phyloP scores from a whole-genome alignment of 2,329 filamentous ascomycete species.

The Phaeoacremonium minimum region DNA sequence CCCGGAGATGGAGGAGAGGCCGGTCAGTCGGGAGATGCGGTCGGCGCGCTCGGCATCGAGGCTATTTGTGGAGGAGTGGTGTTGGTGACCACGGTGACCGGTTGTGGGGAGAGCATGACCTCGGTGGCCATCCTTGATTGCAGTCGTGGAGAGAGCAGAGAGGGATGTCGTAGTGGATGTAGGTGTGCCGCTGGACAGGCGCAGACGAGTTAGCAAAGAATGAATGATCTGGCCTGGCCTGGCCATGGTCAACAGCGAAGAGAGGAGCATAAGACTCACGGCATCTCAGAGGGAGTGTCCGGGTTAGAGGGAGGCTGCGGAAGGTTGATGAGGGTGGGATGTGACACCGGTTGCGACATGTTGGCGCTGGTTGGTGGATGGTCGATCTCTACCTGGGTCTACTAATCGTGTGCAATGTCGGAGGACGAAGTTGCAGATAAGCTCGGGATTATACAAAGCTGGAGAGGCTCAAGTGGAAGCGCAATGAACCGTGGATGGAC shows the following conservation, averaged over 20 bases:
- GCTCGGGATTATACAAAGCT: no score
- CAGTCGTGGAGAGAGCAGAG: constrained; percentile 85
- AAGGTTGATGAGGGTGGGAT: constrained; percentile 75
- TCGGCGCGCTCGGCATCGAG: constrained; percentile 90
- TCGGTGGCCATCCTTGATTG: constrained; percentile 93
- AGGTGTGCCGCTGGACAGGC: constrained; percentile 68
- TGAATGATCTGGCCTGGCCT: constrained; percentile 10
- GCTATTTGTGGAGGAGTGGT: constrained; percentile 62
- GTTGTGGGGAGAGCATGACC: constrained; percentile 66
- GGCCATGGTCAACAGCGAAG: constrained; percentile 3
- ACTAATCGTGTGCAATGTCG: no score
- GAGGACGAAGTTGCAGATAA: no score
- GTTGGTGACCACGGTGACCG: constrained; percentile 49
- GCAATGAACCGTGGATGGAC: no score
- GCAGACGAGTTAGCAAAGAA: constrained; percentile 9
- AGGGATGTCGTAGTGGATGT: constrained; percentile 91
- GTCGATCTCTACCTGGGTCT: no score
- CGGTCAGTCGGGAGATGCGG: constrained; percentile 89
- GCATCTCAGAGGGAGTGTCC: constrained; percentile 83
- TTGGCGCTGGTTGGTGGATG: no score
- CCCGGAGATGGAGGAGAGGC: constrained; percentile 84
- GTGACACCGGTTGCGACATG: constrained; percentile 21
- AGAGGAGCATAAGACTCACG: constrained; percentile 52
- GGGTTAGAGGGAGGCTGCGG: constrained; percentile 78
- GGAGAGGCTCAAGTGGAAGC: no score